Percentiles rank a stretch among this genome's conserved stretches.
Conservation (phyloP, 495 filamentous ascomycete genomes). For the Cudoniella acicularis region DNA sequence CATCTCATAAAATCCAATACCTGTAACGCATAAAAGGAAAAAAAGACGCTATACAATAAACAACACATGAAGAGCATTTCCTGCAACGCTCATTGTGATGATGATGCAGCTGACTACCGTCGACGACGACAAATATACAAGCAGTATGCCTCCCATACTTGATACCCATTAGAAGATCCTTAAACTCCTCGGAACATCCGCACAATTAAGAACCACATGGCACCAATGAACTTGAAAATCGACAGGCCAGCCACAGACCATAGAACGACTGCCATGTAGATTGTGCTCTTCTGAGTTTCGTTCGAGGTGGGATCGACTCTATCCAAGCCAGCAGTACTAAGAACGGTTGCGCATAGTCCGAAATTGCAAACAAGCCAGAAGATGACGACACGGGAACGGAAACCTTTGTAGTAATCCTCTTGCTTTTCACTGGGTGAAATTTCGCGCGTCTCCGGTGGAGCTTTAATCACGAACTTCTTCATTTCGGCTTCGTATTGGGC, state of each 20-base stretch:
- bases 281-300: constrained; percentile 48
- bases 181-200: constrained; percentile 75
- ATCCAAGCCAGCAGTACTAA: constrained; percentile 79
- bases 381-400: constrained; percentile 86
- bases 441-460: constrained; percentile 61
- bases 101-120: too few relatives aligned
- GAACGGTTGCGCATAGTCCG: constrained; percentile 79
- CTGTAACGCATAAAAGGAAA: background rate
- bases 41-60: background rate
- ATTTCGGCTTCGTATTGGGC: constrained; percentile 90
- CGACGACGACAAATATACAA: constrained; percentile 1
- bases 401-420: constrained; percentile 97
- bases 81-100: background rate
- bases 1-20: background rate
- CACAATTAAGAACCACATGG: constrained; percentile 92
- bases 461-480: constrained; percentile 63
- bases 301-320: constrained; percentile 43
- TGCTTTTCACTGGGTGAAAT: constrained; percentile 68
- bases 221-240: constrained; percentile 86
- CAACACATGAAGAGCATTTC: background rate
- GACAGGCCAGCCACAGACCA: constrained; percentile 88
- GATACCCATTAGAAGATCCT: background rate
- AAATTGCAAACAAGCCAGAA: constrained; percentile 98
- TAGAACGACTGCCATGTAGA: constrained; percentile 88
- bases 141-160: background rate